Conservation (phyloP, 2,329 filamentous ascomycete species). For the Sclerotinia minor region DNA sequence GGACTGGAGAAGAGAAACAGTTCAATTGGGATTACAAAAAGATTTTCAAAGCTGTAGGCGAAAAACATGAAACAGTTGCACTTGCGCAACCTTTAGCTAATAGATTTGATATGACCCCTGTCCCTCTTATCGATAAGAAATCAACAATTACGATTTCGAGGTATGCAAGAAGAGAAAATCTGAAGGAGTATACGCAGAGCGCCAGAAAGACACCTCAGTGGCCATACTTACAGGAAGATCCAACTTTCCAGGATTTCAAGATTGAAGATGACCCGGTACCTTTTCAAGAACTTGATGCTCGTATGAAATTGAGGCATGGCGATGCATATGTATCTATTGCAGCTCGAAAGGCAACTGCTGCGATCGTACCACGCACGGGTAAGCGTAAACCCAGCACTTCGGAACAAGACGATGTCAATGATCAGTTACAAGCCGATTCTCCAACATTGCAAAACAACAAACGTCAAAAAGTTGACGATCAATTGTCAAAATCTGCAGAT, state of each 20-base stretch:
- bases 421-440: slow-evolving; percentile 26
- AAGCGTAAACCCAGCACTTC: slow-evolving; percentile 35
- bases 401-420: slow-evolving; percentile 30
- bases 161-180: slow-evolving; percentile 48
- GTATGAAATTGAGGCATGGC: slow-evolving; percentile 34
- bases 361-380: slow-evolving; percentile 25
- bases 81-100: slow-evolving; percentile 49
- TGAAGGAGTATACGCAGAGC: slow-evolving; percentile 47
- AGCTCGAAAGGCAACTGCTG: slow-evolving; percentile 13
- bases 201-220: slow-evolving; percentile 48
- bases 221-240: slow-evolving; percentile 47
- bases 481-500: slow-evolving; percentile 2
- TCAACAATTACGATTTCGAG: slow-evolving; percentile 48
- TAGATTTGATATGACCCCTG: slow-evolving; percentile 48
- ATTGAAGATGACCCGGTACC: slow-evolving; percentile 34
- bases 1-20: slow-evolving; percentile 39
- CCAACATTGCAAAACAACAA: slow-evolving; percentile 33
- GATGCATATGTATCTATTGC: background rate
- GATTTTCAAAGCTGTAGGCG: slow-evolving; percentile 44
- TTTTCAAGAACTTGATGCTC: slow-evolving; percentile 33
- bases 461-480: slow-evolving; percentile 34
- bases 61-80: slow-evolving; percentile 47
- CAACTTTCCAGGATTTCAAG: slow-evolving; percentile 44
- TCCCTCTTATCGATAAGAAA: slow-evolving; percentile 49
- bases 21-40: slow-evolving; percentile 46